Conservation (phyloP, 176 grass and related monocot species). For the Pontederia crassipes region DNA sequence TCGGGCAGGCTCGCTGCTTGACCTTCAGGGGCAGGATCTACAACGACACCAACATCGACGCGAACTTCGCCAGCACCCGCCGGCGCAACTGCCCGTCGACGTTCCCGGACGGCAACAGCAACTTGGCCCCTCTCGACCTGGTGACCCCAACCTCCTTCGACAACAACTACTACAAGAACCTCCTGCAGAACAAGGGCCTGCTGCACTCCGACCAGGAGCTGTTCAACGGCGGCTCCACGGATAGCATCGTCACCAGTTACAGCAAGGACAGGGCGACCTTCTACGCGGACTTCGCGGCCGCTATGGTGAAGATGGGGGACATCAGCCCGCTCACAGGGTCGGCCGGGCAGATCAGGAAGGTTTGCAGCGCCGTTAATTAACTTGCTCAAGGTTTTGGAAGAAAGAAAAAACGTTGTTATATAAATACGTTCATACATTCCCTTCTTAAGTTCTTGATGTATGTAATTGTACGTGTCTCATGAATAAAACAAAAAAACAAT, state of each 20-base stretch:
- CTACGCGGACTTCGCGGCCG: constrained; percentile 2
- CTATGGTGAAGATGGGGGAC: constrained; percentile 3
- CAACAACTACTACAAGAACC: constrained; percentile 7
- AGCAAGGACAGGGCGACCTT: not conserved
- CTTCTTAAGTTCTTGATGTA: too few species aligned
- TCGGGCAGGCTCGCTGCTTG: not conserved
- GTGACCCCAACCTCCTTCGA: not conserved
- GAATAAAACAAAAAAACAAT: too few species aligned
- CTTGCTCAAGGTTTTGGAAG: not conserved
- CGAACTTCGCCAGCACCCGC: not conserved
- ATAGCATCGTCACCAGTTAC: not conserved
- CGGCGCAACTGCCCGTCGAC: not conserved
- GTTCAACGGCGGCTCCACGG: not conserved
- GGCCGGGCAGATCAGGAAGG: not conserved
- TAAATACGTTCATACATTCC: too few species aligned
- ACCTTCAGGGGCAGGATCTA: not conserved
- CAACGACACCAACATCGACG: constrained; percentile 2
- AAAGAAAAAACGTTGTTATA: too few species aligned
- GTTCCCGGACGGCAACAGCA: not conserved
- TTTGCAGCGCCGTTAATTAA: not conserved
- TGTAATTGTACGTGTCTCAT: too few species aligned
- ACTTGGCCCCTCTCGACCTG: not conserved
- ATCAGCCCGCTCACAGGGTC: not conserved
- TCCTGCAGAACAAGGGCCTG: constrained; percentile 10
- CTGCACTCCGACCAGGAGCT: constrained; percentile 10